Percentiles rank a stretch among this genome's conserved stretches.
phyloP scores from a whole-genome alignment of 2,329 filamentous ascomycete species.

The Triangularia verruculosa region DNA sequence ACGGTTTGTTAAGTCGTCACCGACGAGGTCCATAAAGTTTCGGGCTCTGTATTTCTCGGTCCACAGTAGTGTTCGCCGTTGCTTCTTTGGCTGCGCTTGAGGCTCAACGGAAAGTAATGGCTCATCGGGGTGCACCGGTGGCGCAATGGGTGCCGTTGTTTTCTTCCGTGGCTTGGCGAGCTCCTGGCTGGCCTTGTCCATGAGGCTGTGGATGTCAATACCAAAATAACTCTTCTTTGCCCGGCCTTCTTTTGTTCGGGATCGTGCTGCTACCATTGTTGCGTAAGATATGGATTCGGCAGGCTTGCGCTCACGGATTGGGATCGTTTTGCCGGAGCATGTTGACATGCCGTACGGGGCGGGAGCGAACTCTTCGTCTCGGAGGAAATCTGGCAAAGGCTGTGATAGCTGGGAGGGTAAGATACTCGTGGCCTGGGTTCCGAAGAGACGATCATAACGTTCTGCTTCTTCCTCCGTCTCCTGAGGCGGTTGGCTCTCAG shows the following conservation, averaged over 20 bases:
- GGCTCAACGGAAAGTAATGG: slow-evolving; percentile 45
- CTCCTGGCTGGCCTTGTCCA: slow-evolving; percentile 68
- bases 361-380: slow-evolving; percentile 6
- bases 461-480: slow-evolving; percentile 25
- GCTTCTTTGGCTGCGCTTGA: slow-evolving; percentile 36
- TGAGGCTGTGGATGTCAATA: slow-evolving; percentile 81
- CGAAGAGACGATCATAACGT: slow-evolving; percentile 27
- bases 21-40: slow-evolving; percentile 89
- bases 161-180: slow-evolving; percentile 39
- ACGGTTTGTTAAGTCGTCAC: slow-evolving; percentile 90
- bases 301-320: slow-evolving; percentile 53
- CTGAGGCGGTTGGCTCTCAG: slow-evolving; percentile 24
- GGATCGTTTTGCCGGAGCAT: slow-evolving; percentile 55
- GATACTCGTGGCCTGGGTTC: slow-evolving; percentile 11
- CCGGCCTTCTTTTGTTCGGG: slow-evolving; percentile 62
- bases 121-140: slow-evolving; percentile 30
- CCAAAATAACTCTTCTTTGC: slow-evolving; percentile 83
- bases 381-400: slow-evolving; percentile 5
- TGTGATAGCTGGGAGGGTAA: neutral
- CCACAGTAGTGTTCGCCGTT: slow-evolving; percentile 68
- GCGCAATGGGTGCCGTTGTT: slow-evolving; percentile 27
- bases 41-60: slow-evolving; percentile 95
- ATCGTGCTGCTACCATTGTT: slow-evolving; percentile 64
- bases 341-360: slow-evolving; percentile 46
- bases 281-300: slow-evolving; percentile 56